Percentiles rank a stretch among this genome's conserved stretches.
Conservation (phyloP, 345 rosid species). For the Raphanus sativus region DNA sequence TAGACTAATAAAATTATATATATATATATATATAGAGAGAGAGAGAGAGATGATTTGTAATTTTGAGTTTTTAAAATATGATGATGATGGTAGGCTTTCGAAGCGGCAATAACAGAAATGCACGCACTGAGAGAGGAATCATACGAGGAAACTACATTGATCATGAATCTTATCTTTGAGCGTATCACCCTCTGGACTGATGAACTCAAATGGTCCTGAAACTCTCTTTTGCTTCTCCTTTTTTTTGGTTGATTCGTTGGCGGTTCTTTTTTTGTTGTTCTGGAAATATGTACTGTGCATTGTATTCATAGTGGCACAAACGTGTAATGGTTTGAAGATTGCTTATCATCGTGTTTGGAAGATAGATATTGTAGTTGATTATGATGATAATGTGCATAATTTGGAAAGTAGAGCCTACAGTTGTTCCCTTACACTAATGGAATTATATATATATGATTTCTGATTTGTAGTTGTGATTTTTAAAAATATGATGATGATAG, state of each 20-base stretch:
- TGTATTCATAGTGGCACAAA: too few species aligned
- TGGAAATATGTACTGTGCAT: background rate
- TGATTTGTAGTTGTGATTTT: too few species aligned
- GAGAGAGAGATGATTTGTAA: too few species aligned
- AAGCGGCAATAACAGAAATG: background rate
- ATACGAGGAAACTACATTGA: background rate
- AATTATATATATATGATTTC: too few species aligned
- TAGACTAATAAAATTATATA: background rate
- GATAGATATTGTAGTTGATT: background rate
- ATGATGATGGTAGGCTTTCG: background rate
- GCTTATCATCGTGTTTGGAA: background rate
- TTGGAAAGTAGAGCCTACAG: background rate
- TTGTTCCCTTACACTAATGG: background rate
- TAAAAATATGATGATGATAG: background rate
- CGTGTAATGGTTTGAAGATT: background rate
- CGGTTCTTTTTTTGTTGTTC: background rate
- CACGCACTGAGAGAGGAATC: background rate
- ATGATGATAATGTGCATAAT: background rate
- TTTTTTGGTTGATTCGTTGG: background rate
- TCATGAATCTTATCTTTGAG: background rate
- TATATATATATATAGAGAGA: background rate
- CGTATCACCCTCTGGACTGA: background rate
- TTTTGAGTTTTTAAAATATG: background rate
- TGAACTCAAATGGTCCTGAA: background rate
- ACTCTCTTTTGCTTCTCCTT: background rate